Conservation (phyloP, 768 basidiomycete species). For the Candolleomyces efflorescens region DNA sequence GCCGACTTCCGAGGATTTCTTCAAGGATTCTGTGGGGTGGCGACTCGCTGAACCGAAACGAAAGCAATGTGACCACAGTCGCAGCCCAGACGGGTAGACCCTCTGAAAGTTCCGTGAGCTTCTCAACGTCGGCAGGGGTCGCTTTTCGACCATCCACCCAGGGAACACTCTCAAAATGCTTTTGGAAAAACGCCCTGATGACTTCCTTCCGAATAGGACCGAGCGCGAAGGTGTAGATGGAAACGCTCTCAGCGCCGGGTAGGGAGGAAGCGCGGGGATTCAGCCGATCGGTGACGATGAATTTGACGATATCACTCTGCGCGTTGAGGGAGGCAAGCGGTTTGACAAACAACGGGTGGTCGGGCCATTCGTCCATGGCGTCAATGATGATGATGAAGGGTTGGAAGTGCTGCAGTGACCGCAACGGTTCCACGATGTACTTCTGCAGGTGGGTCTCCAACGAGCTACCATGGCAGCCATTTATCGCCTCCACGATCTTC, state of each 20-base stretch:
- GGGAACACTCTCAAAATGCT: not conserved
- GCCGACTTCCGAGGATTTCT: not conserved
- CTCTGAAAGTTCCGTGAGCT: not conserved
- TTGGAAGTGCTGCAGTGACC: not conserved
- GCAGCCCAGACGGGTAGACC: not conserved
- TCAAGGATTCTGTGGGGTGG: not conserved
- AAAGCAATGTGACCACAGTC: not conserved
- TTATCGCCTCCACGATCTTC: not conserved
- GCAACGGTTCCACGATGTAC: conserved; percentile 1
- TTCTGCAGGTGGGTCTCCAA: not conserved
- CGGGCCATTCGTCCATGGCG: conserved; percentile 9
- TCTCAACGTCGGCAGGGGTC: not conserved
- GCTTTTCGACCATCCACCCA: not conserved
- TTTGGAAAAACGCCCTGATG: too few relatives aligned
- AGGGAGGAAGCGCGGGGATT: not conserved
- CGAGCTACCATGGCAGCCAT: not conserved
- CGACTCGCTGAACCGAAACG: not conserved
- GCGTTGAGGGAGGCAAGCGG: not conserved
- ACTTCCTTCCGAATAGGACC: too few relatives aligned
- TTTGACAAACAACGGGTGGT: not conserved
- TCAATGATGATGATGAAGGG: conserved; percentile 6
- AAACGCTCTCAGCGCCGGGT: too few relatives aligned
- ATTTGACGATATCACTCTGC: not conserved
- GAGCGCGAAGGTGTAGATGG: too few relatives aligned
- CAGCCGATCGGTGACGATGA: conserved; percentile 7